A percentile compares a stretch with the other conserved stretches of the same genome.
These are phyloP conservation scores for Beta vulgaris DNA, from an alignment of 148 eudicot species.

Conservation along the genomic window DNA sequence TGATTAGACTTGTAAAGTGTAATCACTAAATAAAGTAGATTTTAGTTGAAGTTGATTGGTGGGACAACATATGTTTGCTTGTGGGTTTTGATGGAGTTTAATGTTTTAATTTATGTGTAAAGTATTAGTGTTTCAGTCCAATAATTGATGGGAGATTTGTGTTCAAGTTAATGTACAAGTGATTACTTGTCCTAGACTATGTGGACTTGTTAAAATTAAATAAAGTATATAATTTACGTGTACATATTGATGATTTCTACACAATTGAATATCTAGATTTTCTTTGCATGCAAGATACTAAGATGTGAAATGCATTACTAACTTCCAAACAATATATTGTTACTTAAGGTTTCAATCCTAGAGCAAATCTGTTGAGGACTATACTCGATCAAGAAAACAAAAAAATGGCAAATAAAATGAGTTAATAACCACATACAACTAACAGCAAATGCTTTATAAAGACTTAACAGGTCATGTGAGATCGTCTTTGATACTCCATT, in stretches of 20 bases:
- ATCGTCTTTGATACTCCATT: no score
- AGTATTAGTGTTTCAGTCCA: conserved; percentile 28
- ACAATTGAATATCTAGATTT: conserved; percentile 16
- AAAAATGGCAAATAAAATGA: no score
- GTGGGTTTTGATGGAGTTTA: conserved; percentile 5
- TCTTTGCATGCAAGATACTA: no score
- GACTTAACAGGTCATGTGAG: no score
- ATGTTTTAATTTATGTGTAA: background rate
- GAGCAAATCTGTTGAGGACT: no score
- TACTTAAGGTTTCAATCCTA: no score
- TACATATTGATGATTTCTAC: conserved; percentile 2
- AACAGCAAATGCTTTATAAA: no score
- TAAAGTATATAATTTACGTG: conserved; percentile 25
- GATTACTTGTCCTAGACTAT: conserved; percentile 27
- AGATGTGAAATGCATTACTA: no score
- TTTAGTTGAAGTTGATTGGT: conserved; percentile 20
- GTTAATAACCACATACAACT: no score
- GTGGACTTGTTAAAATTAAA: background rate
- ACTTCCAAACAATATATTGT: no score
- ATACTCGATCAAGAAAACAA: no score
- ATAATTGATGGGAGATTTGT: conserved; percentile 28
- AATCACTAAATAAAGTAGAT: conserved; percentile 10
- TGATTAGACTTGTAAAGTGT: conserved; percentile 13
- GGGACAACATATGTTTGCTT: conserved; percentile 21
- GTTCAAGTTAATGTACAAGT: conserved; percentile 17